Evolutionary conservation across 495 filamentous ascomycete species (phyloP), one percentile per base, ranked within the genome.

Genomic region (Xylaria sp.): DNA sequence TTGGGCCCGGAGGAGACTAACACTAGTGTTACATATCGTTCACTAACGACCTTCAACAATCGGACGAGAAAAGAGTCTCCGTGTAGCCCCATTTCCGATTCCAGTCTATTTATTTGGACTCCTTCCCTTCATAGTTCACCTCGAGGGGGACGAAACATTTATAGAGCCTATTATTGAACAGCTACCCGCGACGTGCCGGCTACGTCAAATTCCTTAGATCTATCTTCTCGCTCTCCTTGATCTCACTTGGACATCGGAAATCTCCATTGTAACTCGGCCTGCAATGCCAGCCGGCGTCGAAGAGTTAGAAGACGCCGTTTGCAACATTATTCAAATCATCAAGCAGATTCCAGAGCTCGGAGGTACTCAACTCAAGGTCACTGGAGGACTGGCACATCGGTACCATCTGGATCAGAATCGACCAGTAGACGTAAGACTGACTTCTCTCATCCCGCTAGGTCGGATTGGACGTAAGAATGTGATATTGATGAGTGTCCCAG

Each of bases 301-400:
- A 11, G 73, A 78, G 66, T 71, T 78, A 19, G 75, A 78, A 43
- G 53, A 61, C 37, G 76, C 73, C 44, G 71, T 72, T 35, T 72
- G 73, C 31, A 72, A 75, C 62, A 73, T 78, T 58, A 71, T 78
- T 9, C 68, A 77, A 29, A 71, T 75, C 4, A 72, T 78, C 58
- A 77, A 75, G 64, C 67, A 78, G 24, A 78, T 78, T 3, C 70
- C 74, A 7, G 75, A 77, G 19, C 73, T 78, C n/a, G 71, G 26
- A 5, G 69, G 73, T 21, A 66, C 71, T 26, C 72, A 61, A 14
- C 69, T 78, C 21, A 74, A 71, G 7, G 72, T 78, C 61, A 70
- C 75, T 19, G 76, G 76, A 4, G 72, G 71, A 19, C 55, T 78
- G 29, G 76, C 76, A 12, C 35, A 74, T 19, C 72, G 73, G 69